These are phyloP conservation scores for Saccharomycopsis sp. DNA, from an alignment of 805 yeast species.

Conservation along the genomic window DNA sequence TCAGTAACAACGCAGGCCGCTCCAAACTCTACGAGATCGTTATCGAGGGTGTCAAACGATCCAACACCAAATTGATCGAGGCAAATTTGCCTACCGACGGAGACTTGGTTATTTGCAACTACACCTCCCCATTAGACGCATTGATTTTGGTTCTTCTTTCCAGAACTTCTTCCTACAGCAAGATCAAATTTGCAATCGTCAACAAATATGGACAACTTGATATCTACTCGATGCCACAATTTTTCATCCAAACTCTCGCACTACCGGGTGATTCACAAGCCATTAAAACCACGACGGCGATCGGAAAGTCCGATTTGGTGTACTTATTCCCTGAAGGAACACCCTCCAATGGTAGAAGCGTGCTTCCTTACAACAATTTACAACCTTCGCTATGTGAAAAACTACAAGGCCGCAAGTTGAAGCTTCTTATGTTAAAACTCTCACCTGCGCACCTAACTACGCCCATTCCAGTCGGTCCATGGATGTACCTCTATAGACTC, in stretches of 20 bases:
- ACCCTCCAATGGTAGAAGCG: conserved; percentile 72
- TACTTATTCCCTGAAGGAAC: conserved; percentile 76
- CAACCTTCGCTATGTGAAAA: background rate
- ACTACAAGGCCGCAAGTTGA: conserved; percentile 7
- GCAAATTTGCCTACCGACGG: conserved; percentile 30
- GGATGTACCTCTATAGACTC: background rate
- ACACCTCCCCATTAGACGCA: conserved; percentile 41
- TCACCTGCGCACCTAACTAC: conserved; percentile 13
- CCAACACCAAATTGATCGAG: conserved; percentile 27
- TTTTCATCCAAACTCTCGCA: conserved; percentile 22
- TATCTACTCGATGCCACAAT: conserved; percentile 17
- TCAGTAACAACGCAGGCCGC: conserved; percentile 29
- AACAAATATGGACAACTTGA: conserved; percentile 10
- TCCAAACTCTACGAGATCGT: conserved; percentile 34
- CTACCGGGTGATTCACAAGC: background rate
- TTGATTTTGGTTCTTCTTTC: conserved; percentile 30
- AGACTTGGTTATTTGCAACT: conserved; percentile 42
- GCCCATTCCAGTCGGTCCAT: conserved; percentile 11
- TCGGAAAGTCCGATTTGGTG: conserved; percentile 23
- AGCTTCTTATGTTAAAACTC: conserved; percentile 9
- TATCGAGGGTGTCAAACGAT: conserved; percentile 39
- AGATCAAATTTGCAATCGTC: conserved; percentile 6
- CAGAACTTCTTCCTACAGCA: conserved; percentile 1
- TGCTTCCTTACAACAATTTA: conserved; percentile 41
- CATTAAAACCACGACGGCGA: background rate